Base-by-base conservation (phyloP, 768 basidiomycete genomes). In the Leccinum boreale region DNA sequence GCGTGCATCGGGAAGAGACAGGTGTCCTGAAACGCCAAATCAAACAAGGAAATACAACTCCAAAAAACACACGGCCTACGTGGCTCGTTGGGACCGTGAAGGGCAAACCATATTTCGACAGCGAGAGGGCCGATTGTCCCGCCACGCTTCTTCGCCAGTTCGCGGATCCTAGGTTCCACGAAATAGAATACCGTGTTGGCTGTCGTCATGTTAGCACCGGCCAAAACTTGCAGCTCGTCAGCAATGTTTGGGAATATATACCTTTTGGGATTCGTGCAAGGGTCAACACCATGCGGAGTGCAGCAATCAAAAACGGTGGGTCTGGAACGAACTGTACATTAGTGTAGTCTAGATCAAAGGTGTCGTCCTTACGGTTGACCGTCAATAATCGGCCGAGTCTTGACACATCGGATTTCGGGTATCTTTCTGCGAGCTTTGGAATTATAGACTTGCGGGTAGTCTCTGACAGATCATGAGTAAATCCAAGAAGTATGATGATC, bases 181-280 rank as follows among this genome's bases (percentile, higher is more conserved):
- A 1, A 1, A 4, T 9, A 8, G 23, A 58, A 66, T 8, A 45
- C 48, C 15, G 1, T 11, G 17, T 11, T n/a, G 21, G 29, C 28
- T 31, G 5, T 15, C 5, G 6, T 23, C n/a, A 29, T 6, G 11
- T 28, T 14, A 19, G 6, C 2, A 9, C 17, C 8, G 36, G 17
- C 17, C 3, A 9, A 17, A 4, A 17, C 36, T 6, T 39, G 36
- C 14, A 17, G 36, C 15, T 36, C 35, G 35, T 36, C 4, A 35
- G 33, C 2, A 14, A 5, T 47, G 23, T 5, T n/a, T n/a, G 29
- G 17, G n/a, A 11, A 21, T n/a, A 5, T 46, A 26, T 29, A 62
- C 67, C 65, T n/a, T 62, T 60, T 7, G 46, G 59, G 19, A 64
- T 66, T 7, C 53, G 59, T 17, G 64, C 61, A 5, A 69, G 19